Conservation (phyloP, 2,329 filamentous ascomycete species). For the Ambrosiella xylebori region DNA sequence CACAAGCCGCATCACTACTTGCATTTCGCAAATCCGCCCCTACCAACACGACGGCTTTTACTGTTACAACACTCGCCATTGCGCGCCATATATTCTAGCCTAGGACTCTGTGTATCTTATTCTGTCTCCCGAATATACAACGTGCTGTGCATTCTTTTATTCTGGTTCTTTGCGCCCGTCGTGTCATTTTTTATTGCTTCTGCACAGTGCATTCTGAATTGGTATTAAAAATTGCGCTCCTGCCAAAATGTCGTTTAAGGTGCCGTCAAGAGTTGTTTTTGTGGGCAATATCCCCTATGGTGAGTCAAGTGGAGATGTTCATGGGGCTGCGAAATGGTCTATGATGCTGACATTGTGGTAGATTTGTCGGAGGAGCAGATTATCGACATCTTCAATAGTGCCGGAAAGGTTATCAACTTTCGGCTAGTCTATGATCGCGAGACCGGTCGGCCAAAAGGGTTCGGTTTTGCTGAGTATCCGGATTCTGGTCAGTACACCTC, state of each 20-base stretch:
- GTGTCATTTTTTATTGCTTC: not conserved
- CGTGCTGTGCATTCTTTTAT: too few relatives aligned
- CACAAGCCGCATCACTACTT: not conserved
- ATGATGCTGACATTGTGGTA: slow-evolving; percentile 22
- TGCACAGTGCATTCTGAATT: not conserved
- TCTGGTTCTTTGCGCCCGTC: not conserved
- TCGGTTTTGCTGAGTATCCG: slow-evolving; percentile 90
- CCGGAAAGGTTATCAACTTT: slow-evolving; percentile 77
- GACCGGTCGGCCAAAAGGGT: slow-evolving; percentile 86
- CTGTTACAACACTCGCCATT: not conserved
- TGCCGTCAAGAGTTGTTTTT: slow-evolving; percentile 63
- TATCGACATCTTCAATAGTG: slow-evolving; percentile 77
- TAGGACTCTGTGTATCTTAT: not conserved
- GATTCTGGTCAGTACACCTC: slow-evolving; percentile 50
- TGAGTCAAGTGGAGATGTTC: slow-evolving; percentile 22
- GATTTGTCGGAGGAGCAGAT: slow-evolving; percentile 94
- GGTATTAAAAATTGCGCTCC: not conserved
- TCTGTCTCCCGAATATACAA: not conserved
- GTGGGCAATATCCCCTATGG: slow-evolving; percentile 77
- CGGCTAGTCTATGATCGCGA: slow-evolving; percentile 90
- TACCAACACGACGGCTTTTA: not conserved
- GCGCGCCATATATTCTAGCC: not conserved
- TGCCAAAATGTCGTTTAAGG: slow-evolving; percentile 50
- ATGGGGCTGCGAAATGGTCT: too few relatives aligned
- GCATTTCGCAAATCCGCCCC: not conserved